Conservation (phyloP, 352 stramenopile genomes). For the Phytophthora uliginosa region DNA sequence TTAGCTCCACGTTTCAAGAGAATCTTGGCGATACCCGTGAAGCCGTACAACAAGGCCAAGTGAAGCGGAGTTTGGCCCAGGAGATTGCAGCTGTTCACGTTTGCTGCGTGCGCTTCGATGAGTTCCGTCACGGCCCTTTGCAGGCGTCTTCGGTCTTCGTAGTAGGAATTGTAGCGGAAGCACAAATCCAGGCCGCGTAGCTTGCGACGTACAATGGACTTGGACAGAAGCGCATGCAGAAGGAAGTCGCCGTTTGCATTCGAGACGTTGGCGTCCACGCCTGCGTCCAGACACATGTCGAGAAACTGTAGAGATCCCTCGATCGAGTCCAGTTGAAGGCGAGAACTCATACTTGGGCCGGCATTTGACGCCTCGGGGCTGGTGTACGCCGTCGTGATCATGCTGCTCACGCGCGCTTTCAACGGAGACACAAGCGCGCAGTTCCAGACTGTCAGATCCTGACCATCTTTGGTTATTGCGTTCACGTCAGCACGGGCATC, state of each 20-base stretch:
- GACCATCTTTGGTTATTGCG: conserved; percentile 60
- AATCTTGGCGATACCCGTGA: conserved; percentile 47
- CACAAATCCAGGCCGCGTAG: conserved; percentile 70
- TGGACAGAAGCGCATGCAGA: conserved; percentile 71
- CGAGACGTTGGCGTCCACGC: conserved; percentile 72
- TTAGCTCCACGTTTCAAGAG: conserved; percentile 62
- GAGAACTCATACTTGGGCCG: not conserved
- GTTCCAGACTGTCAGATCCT: conserved; percentile 67
- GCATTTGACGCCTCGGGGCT: not conserved
- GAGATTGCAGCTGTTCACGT: conserved; percentile 70
- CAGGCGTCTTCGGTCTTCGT: conserved; percentile 29
- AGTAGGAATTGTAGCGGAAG: conserved; percentile 64
- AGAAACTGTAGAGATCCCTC: conserved; percentile 41
- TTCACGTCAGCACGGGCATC: conserved; percentile 51
- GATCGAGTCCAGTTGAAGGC: conserved; percentile 48
- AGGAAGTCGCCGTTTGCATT: conserved; percentile 70
- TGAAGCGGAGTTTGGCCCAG: conserved; percentile 77
- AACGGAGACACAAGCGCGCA: conserved; percentile 55
- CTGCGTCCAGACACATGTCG: conserved; percentile 41
- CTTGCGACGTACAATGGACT: conserved; percentile 51
- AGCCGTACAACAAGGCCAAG: conserved; percentile 71
- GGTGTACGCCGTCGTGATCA: conserved; percentile 26
- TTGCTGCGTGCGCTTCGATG: conserved; percentile 44
- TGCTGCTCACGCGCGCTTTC: conserved; percentile 18
- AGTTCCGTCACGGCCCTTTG: conserved; percentile 38